Evolutionary conservation across 352 stramenopile genomes (phyloP).

Genomic region (Phytophthora macrochlamydospora): DNA sequence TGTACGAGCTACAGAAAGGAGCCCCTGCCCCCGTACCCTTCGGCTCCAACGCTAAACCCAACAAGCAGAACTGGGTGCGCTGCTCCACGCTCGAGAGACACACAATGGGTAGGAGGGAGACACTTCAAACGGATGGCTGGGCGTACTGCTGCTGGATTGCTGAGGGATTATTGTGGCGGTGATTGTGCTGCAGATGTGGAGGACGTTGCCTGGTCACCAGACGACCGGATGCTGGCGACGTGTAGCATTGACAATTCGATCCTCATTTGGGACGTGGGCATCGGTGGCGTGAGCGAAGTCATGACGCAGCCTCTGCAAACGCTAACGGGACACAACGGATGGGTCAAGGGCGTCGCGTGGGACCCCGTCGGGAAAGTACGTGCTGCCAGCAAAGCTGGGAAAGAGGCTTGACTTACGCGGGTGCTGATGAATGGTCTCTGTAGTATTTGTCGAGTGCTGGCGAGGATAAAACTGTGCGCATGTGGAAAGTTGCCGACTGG

Average conservation of each 20-base stretch:
- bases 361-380: constrained; percentile 83
- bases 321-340: constrained; percentile 79
- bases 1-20: constrained; percentile 80
- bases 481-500: constrained; percentile 87
- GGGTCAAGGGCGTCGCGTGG: constrained; percentile 89
- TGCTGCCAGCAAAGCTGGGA: neutral
- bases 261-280: constrained; percentile 84
- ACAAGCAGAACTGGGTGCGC: constrained; percentile 87
- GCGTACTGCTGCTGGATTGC: neutral
- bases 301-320: constrained; percentile 84
- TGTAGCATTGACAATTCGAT: constrained; percentile 91
- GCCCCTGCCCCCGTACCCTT: constrained; percentile 74
- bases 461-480: constrained; percentile 86
- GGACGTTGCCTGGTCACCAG: constrained; percentile 85
- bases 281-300: constrained; percentile 53
- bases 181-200: constrained; percentile 66
- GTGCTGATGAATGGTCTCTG: neutral
- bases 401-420: constrained; percentile 1
- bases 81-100: constrained; percentile 84
- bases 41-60: constrained; percentile 74
- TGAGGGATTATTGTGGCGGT: constrained; percentile 4
- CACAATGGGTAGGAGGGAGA: constrained; percentile 64
- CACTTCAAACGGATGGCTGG: neutral
- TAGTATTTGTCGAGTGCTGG: constrained; percentile 87
- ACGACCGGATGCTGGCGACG: constrained; percentile 87